Percentiles rank a stretch among this genome's conserved stretches.
Evolutionary conservation across 805 yeast genomes (phyloP).

Genomic region (Kodamaea restingae): DNA sequence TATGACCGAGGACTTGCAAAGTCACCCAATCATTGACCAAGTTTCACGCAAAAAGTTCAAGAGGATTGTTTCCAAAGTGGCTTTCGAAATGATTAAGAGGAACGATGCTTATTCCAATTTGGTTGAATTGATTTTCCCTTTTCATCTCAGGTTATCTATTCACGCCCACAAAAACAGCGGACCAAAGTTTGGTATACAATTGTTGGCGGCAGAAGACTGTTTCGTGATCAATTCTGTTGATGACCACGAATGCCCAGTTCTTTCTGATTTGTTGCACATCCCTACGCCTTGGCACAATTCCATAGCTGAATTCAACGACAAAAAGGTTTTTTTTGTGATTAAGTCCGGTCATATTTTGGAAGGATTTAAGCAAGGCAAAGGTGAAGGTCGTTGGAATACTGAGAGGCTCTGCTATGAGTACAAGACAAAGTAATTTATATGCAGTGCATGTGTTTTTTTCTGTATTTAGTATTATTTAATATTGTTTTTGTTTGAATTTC

Average conservation of each 20-base stretch:
- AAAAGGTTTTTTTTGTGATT: constrained; percentile 22
- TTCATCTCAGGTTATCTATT: constrained; percentile 55
- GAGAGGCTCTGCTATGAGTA: constrained; percentile 11
- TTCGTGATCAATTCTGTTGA: constrained; percentile 45
- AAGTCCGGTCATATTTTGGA: constrained; percentile 15
- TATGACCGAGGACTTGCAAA: constrained; percentile 54
- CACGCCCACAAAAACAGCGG: constrained; percentile 60
- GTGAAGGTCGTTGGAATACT: constrained; percentile 24
- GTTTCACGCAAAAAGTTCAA: constrained; percentile 47
- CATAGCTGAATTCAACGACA: constrained; percentile 41
- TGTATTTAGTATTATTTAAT: not conserved
- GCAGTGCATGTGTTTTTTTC: constrained; percentile 6
- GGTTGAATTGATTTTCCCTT: constrained; percentile 57
- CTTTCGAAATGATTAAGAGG: constrained; percentile 61
- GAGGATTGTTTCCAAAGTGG: constrained; percentile 48
- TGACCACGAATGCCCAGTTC: constrained; percentile 34
- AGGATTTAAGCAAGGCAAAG: constrained; percentile 11
- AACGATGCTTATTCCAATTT: constrained; percentile 64
- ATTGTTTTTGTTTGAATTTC: not conserved
- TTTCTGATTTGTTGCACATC: constrained; percentile 54
- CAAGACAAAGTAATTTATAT: constrained; percentile 6
- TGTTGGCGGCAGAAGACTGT: constrained; percentile 42
- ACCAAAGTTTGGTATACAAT: constrained; percentile 55
- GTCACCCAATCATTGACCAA: constrained; percentile 34
- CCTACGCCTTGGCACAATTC: constrained; percentile 69